Evolutionary conservation across 2,329 filamentous ascomycete genomes (phyloP), one percentile per base, ranked within the genome.

Genomic region (Sporothrix inflata): DNA sequence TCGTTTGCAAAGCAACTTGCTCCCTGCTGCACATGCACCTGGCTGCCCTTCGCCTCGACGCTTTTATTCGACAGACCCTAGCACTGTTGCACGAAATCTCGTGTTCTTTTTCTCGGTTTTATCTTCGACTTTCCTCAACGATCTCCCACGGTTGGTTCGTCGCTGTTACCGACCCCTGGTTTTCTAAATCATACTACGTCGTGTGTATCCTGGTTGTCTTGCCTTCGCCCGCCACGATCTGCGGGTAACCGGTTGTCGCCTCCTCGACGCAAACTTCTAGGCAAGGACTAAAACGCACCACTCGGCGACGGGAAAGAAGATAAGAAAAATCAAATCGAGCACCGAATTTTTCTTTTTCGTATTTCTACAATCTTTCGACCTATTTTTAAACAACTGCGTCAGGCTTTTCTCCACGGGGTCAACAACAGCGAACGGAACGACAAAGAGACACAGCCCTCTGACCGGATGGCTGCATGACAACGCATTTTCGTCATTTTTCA

Each of bases 381-480:
- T 55, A 42, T 69, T 55, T 27, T 69, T 55, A 53, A 24, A n/a
- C 34, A 24, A 21, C 30, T 27, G 3, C 24, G 24, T 27, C n/a
- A 8, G 24, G 19, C 38, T 60, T 30, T 38, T 21, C 38, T 47
- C 24, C 40, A 60, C 38, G 14, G 21, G 21, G 21, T 27, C 40
- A 40, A 11, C 19, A 40, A 30, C 19, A 9, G 30, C 40, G 21
- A 24, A 45, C 60, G 21, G 21, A 57, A 45, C 49, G 6, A 53
- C 30, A 69, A 45, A 45, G 14, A 27, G 3, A n/a, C 38, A 19
- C 34, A 9, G 34, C 9, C 42, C 51, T 40, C 34, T 34, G 24
- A 45, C 47, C 65, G 72, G 65, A 69, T 71, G 72, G 69, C 72
- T 71, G 69, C 72, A 69, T 73, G 69, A 70, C 47, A 27, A 38